Conservation (phyloP, 805 yeast species). For the Millerozyma acaciae region DNA sequence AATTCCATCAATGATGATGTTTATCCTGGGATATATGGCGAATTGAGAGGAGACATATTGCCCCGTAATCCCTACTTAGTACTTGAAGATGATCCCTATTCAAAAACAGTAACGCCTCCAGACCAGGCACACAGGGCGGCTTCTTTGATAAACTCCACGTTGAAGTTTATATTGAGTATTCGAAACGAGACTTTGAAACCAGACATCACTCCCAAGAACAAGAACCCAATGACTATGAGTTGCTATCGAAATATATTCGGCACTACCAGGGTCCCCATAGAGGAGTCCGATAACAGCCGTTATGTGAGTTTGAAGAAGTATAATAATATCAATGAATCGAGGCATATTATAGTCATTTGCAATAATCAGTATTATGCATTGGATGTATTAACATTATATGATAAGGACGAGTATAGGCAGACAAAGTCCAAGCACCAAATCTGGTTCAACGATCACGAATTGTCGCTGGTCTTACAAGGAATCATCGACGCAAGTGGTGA, state of each 20-base stretch:
- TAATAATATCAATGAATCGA: conserved; percentile 29
- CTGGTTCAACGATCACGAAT: conserved; percentile 53
- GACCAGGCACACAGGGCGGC: conserved; percentile 68
- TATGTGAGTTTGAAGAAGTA: conserved; percentile 39
- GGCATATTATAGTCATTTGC: conserved; percentile 49
- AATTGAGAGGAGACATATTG: conserved; percentile 58
- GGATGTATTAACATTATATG: conserved; percentile 41
- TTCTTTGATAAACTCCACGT: conserved; percentile 58
- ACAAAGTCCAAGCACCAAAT: conserved; percentile 29
- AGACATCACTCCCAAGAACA: conserved; percentile 52
- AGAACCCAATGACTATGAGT: conserved; percentile 58
- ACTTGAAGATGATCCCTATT: conserved; percentile 69
- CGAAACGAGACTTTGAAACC: conserved; percentile 51
- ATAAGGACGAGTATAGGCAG: conserved; percentile 15
- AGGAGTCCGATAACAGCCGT: conserved; percentile 16
- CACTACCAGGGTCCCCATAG: conserved; percentile 49
- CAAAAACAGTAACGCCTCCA: conserved; percentile 52
- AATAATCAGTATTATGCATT: conserved; percentile 49
- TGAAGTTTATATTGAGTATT: conserved; percentile 61
- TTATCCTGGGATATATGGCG: conserved; percentile 60
- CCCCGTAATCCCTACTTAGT: conserved; percentile 78
- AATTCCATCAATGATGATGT: conserved; percentile 48
- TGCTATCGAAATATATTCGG: conserved; percentile 68
- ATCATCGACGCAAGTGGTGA: conserved; percentile 37
- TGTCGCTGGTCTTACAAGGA: conserved; percentile 39